These are phyloP conservation scores for Lactarius quietus DNA, from an alignment of 768 basidiomycete species.

Conservation along the genomic window DNA sequence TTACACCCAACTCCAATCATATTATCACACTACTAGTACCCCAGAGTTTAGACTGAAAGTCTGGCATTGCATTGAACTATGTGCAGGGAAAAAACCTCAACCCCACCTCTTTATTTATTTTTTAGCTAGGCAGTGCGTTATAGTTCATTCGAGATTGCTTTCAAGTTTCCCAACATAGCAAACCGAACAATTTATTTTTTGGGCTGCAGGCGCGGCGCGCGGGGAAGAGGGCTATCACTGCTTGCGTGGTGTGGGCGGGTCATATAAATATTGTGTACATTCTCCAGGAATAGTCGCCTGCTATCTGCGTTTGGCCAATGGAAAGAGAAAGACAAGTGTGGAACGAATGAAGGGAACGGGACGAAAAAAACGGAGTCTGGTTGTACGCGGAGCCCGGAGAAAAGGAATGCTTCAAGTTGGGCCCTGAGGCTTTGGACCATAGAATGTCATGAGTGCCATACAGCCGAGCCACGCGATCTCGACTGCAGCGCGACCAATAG, in stretches of 20 bases:
- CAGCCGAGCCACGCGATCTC: conserved; percentile 56
- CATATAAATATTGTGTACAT: conserved; percentile 15
- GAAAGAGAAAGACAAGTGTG: background rate
- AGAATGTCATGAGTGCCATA: conserved; percentile 47
- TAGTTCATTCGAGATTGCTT: too few species aligned
- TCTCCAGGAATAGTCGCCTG: conserved; percentile 12
- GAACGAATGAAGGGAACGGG: background rate
- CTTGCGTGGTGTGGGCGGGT: background rate
- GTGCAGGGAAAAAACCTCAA: too few species aligned
- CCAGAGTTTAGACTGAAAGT: too few species aligned
- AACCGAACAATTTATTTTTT: too few species aligned
- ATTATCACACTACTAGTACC: too few species aligned
- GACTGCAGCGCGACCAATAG: conserved; percentile 47
- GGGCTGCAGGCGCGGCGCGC: too few species aligned
- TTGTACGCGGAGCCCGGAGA: background rate
- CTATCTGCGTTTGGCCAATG: background rate
- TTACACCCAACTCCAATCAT: too few species aligned
- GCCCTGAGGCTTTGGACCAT: conserved; percentile 6
- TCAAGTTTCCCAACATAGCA: too few species aligned
- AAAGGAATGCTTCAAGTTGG: background rate
- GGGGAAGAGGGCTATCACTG: too few species aligned
- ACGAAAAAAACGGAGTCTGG: background rate
- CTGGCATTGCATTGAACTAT: too few species aligned
- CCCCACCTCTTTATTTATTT: too few species aligned
- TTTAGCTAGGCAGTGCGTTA: too few species aligned